A percentile compares a stretch with the other conserved stretches of the same genome.
These are phyloP conservation scores for Plasmopara viticola DNA, from an alignment of 352 stramenopile species.

Conservation along the genomic window DNA sequence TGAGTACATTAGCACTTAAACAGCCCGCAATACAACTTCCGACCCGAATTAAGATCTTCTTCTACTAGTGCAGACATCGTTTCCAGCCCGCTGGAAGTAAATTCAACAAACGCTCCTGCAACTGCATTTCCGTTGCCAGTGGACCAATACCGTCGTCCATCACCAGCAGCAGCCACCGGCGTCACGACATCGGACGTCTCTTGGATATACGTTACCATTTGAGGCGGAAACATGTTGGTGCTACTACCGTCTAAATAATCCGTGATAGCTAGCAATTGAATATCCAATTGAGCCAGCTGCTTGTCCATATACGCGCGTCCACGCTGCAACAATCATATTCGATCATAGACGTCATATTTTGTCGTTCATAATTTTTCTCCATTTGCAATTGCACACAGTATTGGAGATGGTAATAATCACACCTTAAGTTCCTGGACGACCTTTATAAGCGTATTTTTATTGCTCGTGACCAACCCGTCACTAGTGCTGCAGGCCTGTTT, in stretches of 20 bases:
- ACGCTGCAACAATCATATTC: conserved; percentile 22
- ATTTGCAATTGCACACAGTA: background rate
- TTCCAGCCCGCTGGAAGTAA: conserved; percentile 21
- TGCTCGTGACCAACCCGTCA: conserved; percentile 38
- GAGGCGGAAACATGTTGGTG: conserved; percentile 35
- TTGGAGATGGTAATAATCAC: background rate
- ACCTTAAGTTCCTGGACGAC: conserved; percentile 68
- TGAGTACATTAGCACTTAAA: conserved; percentile 3
- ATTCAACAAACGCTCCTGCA: conserved; percentile 14
- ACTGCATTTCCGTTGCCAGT: conserved; percentile 13
- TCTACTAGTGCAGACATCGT: conserved; percentile 43
- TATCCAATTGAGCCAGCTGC: conserved; percentile 57
- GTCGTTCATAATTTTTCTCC: background rate
- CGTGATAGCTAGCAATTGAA: conserved; percentile 47
- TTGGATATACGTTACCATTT: conserved; percentile 24
- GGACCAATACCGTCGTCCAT: conserved; percentile 16
- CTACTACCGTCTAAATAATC: conserved; percentile 49
- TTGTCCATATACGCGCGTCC: conserved; percentile 46
- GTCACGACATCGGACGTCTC: conserved; percentile 5
- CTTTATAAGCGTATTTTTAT: conserved; percentile 45
- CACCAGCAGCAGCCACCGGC: conserved; percentile 2
- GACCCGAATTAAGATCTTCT: conserved; percentile 59
- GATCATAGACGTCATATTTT: conserved; percentile 1
- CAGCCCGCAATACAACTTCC: conserved; percentile 1
- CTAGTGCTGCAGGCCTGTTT: conserved; percentile 48